Base-by-base conservation (phyloP, 768 basidiomycete species). In the Pleurotus eryngii region DNA sequence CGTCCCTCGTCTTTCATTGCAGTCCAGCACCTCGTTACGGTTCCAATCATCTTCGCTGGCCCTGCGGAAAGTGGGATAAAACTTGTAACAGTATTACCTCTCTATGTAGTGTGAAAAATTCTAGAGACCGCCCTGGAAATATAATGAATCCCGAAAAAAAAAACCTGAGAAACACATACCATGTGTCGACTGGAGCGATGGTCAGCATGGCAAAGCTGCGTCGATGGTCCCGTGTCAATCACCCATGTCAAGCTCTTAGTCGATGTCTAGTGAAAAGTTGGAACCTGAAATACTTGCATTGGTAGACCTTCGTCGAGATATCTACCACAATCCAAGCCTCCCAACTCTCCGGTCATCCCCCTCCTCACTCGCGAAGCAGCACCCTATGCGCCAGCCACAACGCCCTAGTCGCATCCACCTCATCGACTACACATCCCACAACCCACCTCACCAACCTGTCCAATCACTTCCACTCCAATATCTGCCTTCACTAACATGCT, bases 321-420 rank as follows among this genome's bases (percentile, higher is more conserved):
- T 35, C 30, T 35, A 35, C 30, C 9, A 35, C 30, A 35, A 35
- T 35, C 30, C 30, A 9, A 35, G 30, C 30, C 30, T 35, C 11
- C 30, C 30, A 35, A 15, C 27, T 35, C 49, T 50, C 14, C 9
- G 30, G 9, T 8, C 27, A 12, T 18, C 49, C 35, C n/a, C 38
- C 35, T 42, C 42, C 38, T 37, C 38, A n/a, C 51, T 54, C 9
- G 38, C 37, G 15, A 54, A 54, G 26, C 51, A 54, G 24, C 51
- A 54, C 39, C 39, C 51, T 37, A 54, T 54, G 51, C 18, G 51
- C 51, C 27, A 54, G 15, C 51, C 51, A 54, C 15, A 54, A 12
- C 37, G 51, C 51, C 24, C 51, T 22, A 2, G 51, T 54, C n/a
- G 51, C 51, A 37, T 54, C 51, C 5, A 54, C 51, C 39, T 39